Evolutionary conservation across 192 early-diverging fungal species (phyloP).

Genomic region (Thoreauomyces humboldtii): DNA sequence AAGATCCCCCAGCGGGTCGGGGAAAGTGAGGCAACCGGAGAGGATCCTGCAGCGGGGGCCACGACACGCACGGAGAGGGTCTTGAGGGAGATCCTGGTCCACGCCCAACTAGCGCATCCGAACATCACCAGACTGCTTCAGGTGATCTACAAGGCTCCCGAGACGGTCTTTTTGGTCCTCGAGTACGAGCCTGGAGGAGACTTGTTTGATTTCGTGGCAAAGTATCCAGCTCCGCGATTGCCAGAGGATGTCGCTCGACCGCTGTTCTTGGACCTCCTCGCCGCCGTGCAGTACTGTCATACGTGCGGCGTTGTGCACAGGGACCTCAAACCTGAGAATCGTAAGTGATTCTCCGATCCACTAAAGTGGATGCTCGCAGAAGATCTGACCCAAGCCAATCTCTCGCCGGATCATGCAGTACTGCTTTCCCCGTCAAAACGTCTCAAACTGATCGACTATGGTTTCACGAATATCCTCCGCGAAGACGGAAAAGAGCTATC

Average conservation of each 20-base stretch:
- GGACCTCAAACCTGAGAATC: slow-evolving; percentile 88
- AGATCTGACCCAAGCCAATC: slow-evolving; percentile 52
- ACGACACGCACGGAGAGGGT: slow-evolving; percentile 23
- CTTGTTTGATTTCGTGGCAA: slow-evolving; percentile 45
- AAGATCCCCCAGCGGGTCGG: not conserved
- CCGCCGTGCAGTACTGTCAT: slow-evolving; percentile 77
- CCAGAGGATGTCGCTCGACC: slow-evolving; percentile 48
- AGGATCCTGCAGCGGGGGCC: not conserved
- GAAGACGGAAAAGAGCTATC: slow-evolving; percentile 17
- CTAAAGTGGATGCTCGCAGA: slow-evolving; percentile 46
- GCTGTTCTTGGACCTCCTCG: slow-evolving; percentile 74
- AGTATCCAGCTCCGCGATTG: slow-evolving; percentile 47
- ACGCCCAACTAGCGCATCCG: slow-evolving; percentile 55
- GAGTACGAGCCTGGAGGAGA: slow-evolving; percentile 48
- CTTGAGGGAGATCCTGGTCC: slow-evolving; percentile 56
- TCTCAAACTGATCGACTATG: slow-evolving; percentile 52
- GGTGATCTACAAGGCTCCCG: slow-evolving; percentile 66
- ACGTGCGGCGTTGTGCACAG: slow-evolving; percentile 80
- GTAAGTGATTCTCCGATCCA: slow-evolving; percentile 40
- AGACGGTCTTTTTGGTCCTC: slow-evolving; percentile 43
- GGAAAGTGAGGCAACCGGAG: not conserved
- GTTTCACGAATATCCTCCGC: slow-evolving; percentile 40
- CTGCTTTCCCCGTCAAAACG: slow-evolving; percentile 37
- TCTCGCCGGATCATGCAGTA: slow-evolving; percentile 41
- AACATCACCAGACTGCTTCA: slow-evolving; percentile 77